Evolutionary conservation across 768 basidiomycete species (phyloP), one percentile per base, ranked within the genome.

Genomic region (Suillus sp.): DNA sequence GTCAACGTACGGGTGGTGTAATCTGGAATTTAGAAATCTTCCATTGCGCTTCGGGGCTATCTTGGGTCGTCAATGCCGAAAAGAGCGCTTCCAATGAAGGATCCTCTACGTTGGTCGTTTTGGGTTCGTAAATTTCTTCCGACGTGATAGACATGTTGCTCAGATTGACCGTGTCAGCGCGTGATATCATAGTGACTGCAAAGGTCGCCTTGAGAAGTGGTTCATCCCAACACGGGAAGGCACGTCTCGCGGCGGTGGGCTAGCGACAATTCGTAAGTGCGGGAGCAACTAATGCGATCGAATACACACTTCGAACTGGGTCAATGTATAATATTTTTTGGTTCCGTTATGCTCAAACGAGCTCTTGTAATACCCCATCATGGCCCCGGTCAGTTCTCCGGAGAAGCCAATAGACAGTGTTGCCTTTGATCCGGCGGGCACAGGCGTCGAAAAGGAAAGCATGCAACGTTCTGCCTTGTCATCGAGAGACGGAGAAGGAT

Each of bases 171-270:
- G 91, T 90, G 65, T 86, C 85, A 10, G 78, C 80, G 64, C 88
- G 86, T n/a, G 93, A 92, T 69, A 96, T 82, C 82, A 96, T 80
- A 16, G 88, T 89, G 64, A 95, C 78, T 0, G 83, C 70, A 72
- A 90, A 92, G 2, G 89, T 94, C 0, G 95, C 90, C 75, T 98
- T 98, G 68, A 96, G 81, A 42, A 86, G 81, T 18, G 96, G 96
- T 72, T 97, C 95, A 72, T 97, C 96, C 92, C 93, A 96, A 78
- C 90, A 93, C 32, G 92, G 92, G 74, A 93, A 92, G 7, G 90
- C 86, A 47, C 86, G 83, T 57, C 95, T 81, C 10, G 96, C 95
- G 64, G 88, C 88, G 45, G 92, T 96, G 43, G 95, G 88, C 89
- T 96, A 66, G 18, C 43, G 38, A 10, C 37, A 20, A 60, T 59